phyloP scores from a whole-genome alignment of 208 protist genomes.

The Leptomonas pyrrhocoris region DNA sequence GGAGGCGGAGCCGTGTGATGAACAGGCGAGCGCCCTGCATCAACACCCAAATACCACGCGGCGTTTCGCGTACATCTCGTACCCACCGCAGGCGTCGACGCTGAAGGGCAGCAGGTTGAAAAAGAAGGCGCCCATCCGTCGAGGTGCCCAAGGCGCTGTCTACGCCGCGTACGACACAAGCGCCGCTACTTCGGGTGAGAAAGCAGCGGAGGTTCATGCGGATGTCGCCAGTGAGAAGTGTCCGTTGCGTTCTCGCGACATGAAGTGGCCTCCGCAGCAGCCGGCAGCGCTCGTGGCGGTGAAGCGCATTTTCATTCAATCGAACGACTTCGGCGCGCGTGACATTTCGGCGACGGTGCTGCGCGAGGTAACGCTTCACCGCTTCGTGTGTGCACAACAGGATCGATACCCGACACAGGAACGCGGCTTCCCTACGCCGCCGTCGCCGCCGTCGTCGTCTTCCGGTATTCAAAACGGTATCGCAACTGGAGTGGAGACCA shows the following conservation, averaged over 20 bases:
- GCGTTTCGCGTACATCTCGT: constrained; percentile 36
- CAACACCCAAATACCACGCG: not conserved
- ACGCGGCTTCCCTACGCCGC: not conserved
- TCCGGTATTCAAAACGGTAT: not conserved
- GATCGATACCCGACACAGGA: not conserved
- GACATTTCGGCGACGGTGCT: constrained; percentile 74
- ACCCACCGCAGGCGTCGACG: constrained; percentile 27
- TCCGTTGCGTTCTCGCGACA: too few relatives aligned
- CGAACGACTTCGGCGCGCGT: constrained; percentile 68
- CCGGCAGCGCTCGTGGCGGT: constrained; percentile 51
- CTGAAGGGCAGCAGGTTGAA: constrained; percentile 57
- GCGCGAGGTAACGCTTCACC: constrained; percentile 75
- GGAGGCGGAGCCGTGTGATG: not conserved
- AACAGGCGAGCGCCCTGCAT: not conserved
- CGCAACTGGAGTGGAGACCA: not conserved
- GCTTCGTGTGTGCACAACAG: constrained; percentile 34
- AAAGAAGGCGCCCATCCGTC: constrained; percentile 58
- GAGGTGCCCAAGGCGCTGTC: constrained; percentile 82
- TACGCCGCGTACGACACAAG: constrained; percentile 65
- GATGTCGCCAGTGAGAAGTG: not conserved
- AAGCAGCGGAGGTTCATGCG: not conserved
- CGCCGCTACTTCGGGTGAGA: not conserved
- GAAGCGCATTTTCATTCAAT: constrained; percentile 82
- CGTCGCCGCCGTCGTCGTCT: not conserved
- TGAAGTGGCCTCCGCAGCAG: not conserved